Base-by-base conservation (phyloP, 78 protist species). In the Dictyostelium intermedium region DNA sequence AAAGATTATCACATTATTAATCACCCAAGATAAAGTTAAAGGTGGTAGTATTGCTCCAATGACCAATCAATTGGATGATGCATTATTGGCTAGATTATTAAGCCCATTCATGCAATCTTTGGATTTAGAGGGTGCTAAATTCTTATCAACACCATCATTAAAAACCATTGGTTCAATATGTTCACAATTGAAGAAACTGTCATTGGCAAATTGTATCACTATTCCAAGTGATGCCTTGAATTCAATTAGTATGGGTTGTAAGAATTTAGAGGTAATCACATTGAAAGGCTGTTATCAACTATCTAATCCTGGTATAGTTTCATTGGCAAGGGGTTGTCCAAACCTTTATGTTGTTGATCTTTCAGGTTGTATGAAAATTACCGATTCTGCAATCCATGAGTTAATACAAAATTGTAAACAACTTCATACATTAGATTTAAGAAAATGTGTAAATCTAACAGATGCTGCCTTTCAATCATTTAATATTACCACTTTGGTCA, bases 391-490 rank as follows among this genome's bases (percentile, higher is more conserved):
- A 32, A 50, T 89, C 11, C 94, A 89, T 50, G 94, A 89, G n/a
- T 56, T 89, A 8, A 2, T 8, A 3, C 94, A 89, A 80, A 60
- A 61, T 35, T 41, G 80, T 18, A 60, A 56, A 50, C 79, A 74
- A n/a, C 94, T 89, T 16, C 94, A 89, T 30, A 50, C 87, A 30
- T 25, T 89, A 2, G 94, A 89, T 20, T 61, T 89, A 9, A 39
- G 94, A 18, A 78, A n/a, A 30, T 89, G 94, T 69, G 85, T 66
- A 30, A 74, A 78, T 11, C 18, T 89, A 23, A 89, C 94, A 0
- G 94, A 89, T n/a, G 87, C 66, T 9, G 85, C 94, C 9, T 89
- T 89, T 81, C 81, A 89, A 70, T 60, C 87, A 23, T 89, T 89
- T 50, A 70, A 66, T 35, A 10, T 80, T 9, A 63, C 82, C 14